Percentiles rank a stretch among this genome's conserved stretches.
Evolutionary conservation across 192 early-diverging fungal species (phyloP).

Genomic region (Podila verticillata): DNA sequence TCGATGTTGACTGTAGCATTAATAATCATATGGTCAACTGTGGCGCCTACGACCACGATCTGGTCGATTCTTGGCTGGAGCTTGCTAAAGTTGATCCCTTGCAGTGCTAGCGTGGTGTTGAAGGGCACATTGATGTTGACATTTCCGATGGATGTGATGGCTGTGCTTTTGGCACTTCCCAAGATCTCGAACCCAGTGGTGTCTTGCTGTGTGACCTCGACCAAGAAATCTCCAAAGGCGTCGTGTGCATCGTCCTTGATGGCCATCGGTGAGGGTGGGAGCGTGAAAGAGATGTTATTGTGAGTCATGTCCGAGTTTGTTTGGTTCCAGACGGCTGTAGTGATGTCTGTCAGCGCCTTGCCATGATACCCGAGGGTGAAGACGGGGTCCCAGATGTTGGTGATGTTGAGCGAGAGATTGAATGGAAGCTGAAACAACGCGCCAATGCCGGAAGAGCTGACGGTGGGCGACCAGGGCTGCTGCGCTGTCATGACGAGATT

Average conservation of each 20-base stretch:
- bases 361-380: conserved; percentile 23
- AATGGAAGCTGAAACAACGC: conserved; percentile 34
- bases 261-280: conserved; percentile 17
- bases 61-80: conserved; percentile 15
- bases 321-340: conserved; percentile 34
- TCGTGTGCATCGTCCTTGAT: conserved; percentile 20
- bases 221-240: conserved; percentile 19
- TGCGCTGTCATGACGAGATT: conserved; percentile 17
- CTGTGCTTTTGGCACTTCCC: conserved; percentile 26
- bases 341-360: conserved; percentile 21
- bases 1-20: conserved; percentile 31
- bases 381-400: conserved; percentile 15
- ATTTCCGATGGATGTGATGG: conserved; percentile 15
- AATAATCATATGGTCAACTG: conserved; percentile 16
- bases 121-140: conserved; percentile 41
- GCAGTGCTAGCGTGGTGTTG: conserved; percentile 28
- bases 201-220: conserved; percentile 28
- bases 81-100: conserved; percentile 25
- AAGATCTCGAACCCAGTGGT: conserved; percentile 13
- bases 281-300: conserved; percentile 30
- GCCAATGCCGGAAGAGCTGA: conserved; percentile 20
- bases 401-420: conserved; percentile 41
- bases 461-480: conserved; percentile 30
- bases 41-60: conserved; percentile 15
- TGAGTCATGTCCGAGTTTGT: conserved; percentile 33